Evolutionary conservation across 495 filamentous ascomycete species (phyloP), one percentile per base, ranked within the genome.

Genomic region (Neurospora sp.): DNA sequence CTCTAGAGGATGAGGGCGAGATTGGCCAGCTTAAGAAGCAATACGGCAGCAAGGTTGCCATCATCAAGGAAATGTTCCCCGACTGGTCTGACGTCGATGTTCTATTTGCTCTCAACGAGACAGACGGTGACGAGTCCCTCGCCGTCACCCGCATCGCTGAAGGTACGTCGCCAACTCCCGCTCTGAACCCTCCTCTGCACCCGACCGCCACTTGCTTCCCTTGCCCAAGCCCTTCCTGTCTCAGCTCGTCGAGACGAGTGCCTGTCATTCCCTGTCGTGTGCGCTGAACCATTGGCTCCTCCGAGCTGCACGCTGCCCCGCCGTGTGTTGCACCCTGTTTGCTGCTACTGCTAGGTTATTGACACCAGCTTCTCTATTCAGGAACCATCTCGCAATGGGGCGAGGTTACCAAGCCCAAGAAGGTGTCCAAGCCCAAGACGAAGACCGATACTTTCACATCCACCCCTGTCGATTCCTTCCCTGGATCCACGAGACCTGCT

Each of bases 51-150:
- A 91, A 94, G 82, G 85, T 98, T 76, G 84, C 82, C 70, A 89
- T 86, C 74, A 90, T 98, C 79, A 93, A 93, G 81, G 95, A 97
- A 79, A 88, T 98, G 85, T 97, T 97, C 86, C 89, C 93, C 37
- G 90, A 92, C 81, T 97, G 94, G 95, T 92, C 95, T 70, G 90
- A 95, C 74, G 93, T 96, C 79, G 94, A 98, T 80, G 87, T 98
- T 70, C 89, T 97, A 70, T 94, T 94, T 77, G 94, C 94, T 71
- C 85, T 99, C 73, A 88, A 96, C 80, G 96, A 99, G 85, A 94
- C 93, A 46, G 88, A 94, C 78, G 96, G 95, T 78, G 93, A 98
- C 80, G 87, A 97, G 71, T 89, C 93, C 77, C 85, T 88, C 76
- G 91, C 95, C 77, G 94, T 93, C 84, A 90, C 92, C 78, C 91